phyloP scores from a whole-genome alignment of 78 protist species.

The Dictyostelium citrinum region DNA sequence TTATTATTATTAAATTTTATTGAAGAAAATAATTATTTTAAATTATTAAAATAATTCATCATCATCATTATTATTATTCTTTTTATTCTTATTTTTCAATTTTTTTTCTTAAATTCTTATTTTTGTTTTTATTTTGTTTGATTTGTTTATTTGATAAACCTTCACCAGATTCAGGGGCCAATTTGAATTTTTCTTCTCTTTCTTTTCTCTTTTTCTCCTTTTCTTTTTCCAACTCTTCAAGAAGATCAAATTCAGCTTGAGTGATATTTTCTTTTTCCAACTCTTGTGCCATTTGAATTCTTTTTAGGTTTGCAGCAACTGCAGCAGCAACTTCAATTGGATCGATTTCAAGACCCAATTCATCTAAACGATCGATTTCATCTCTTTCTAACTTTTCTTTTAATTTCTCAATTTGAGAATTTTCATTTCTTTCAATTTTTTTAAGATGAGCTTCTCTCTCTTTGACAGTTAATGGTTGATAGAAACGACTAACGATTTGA shows the following conservation, averaged over 20 bases:
- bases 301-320: background rate
- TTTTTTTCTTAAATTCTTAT: background rate
- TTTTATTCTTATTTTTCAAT: background rate
- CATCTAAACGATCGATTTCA: background rate
- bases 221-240: background rate
- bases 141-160: constrained; percentile 20
- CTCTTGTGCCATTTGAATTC: background rate
- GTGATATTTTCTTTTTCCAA: background rate
- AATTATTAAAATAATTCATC: background rate
- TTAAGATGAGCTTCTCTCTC: background rate
- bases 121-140: background rate
- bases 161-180: background rate
- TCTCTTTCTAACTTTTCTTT: background rate
- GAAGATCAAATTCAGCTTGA: background rate
- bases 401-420: background rate
- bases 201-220: background rate
- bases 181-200: background rate
- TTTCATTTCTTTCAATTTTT: background rate
- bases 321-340: background rate
- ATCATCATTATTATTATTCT: background rate
- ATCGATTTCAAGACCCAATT: background rate
- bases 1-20: too few relatives aligned
- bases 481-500: background rate
- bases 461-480: background rate
- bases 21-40: too few relatives aligned